phyloP scores from a whole-genome alignment of 2,329 filamentous ascomycete genomes.

The Pezicula carpinea region DNA sequence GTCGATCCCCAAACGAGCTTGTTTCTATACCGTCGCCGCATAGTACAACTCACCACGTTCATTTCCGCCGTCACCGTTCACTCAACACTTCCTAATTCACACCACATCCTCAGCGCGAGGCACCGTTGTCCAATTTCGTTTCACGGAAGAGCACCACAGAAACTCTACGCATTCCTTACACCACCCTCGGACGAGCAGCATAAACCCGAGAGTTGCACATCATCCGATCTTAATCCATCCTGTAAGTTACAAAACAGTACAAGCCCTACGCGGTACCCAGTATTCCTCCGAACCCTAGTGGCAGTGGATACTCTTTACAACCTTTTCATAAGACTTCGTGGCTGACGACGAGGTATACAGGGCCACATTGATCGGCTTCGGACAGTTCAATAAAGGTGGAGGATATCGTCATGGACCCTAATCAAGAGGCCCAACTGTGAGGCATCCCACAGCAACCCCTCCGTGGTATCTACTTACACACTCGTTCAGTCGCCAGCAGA shows the following conservation, averaged over 20 bases:
- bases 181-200: conserved; percentile 26
- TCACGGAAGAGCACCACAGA: conserved; percentile 27
- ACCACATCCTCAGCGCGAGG: conserved; percentile 35
- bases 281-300: conserved; percentile 12
- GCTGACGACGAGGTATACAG: conserved; percentile 29
- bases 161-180: conserved; percentile 35
- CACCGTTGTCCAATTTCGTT: conserved; percentile 33
- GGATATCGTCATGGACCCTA: conserved; percentile 44
- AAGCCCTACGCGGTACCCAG: conserved; percentile 11
- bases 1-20: conserved; percentile 37
- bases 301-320: conserved; percentile 18
- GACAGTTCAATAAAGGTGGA: conserved; percentile 19
- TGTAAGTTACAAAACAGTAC: conserved; percentile 22
- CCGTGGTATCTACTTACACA: conserved; percentile 34
- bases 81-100: conserved; percentile 28
- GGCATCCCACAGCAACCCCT: conserved; percentile 27
- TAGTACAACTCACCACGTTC: conserved; percentile 38
- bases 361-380: conserved; percentile 11
- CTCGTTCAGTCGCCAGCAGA: conserved; percentile 40
- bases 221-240: conserved; percentile 25
- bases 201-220: conserved; percentile 32
- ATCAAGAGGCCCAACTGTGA: conserved; percentile 46
- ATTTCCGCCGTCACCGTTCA: conserved; percentile 27
- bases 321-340: conserved; percentile 16
- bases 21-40: conserved; percentile 32